A percentile compares a stretch with the other conserved stretches of the same genome.
These are phyloP conservation scores for Dioscorea alata DNA, from an alignment of 106 monocot species.

Conservation along the genomic window DNA sequence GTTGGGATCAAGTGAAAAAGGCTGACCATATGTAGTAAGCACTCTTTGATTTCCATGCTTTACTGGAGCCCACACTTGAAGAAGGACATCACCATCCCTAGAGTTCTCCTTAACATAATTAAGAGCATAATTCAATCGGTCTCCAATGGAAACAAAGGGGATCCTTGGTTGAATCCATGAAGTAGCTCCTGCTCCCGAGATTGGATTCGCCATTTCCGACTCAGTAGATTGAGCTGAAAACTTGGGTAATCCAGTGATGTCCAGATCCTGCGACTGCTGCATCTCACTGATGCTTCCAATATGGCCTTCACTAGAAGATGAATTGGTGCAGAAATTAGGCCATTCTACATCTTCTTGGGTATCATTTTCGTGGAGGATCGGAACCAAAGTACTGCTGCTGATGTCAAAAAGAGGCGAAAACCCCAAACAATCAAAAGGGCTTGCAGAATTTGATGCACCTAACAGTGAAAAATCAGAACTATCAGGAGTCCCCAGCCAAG, in stretches of 20 bases:
- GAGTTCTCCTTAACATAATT: conserved; percentile 29
- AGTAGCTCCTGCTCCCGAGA: neutral
- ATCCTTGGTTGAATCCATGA: neutral
- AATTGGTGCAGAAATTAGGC: neutral
- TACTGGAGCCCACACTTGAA: conserved; percentile 74
- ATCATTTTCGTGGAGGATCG: neutral
- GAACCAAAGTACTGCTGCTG: conserved; percentile 1
- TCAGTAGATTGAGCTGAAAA: neutral
- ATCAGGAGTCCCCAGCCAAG: conserved; percentile 10
- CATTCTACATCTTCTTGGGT: neutral
- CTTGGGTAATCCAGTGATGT: no score
- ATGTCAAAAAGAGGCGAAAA: conserved; percentile 3
- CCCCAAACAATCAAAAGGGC: neutral
- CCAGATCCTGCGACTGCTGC: no score
- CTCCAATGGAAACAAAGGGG: conserved; percentile 11
- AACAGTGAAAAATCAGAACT: neutral
- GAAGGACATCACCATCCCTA: conserved; percentile 40
- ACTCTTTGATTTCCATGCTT: conserved; percentile 33
- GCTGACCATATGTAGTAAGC: conserved; percentile 67
- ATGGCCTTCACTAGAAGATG: neutral
- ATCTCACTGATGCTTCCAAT: neutral
- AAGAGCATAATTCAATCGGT: conserved; percentile 21
- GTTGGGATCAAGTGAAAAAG: conserved; percentile 45
- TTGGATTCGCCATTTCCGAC: neutral
- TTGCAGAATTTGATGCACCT: conserved; percentile 1